A percentile compares a stretch with the other conserved stretches of the same genome.
These are phyloP conservation scores for Asclepias syriaca DNA, from an alignment of 257 asterid species.

Conservation along the genomic window DNA sequence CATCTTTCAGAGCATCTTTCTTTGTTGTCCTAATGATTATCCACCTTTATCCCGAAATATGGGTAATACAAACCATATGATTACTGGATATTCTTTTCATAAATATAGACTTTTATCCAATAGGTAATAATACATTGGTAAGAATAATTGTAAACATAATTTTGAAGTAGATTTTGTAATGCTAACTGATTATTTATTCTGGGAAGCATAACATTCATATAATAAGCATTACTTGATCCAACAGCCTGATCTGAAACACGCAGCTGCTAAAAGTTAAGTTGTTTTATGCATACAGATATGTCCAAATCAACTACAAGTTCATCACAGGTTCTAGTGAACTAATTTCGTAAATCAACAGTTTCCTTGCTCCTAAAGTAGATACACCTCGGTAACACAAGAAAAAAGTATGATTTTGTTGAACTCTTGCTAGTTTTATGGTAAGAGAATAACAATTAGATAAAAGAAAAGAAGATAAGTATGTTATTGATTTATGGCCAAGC, in stretches of 20 bases:
- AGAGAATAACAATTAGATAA: not conserved
- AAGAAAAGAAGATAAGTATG: not conserved
- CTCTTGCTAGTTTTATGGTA: not conserved
- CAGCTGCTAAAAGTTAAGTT: not conserved
- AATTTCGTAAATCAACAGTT: not conserved
- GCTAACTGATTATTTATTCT: not conserved
- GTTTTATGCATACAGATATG: not conserved
- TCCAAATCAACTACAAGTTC: not conserved
- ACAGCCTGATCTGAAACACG: not conserved
- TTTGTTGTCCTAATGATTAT: not conserved
- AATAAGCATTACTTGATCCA: not conserved
- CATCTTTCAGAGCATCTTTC: not conserved
- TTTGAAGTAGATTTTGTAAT: not conserved
- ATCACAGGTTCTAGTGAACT: not conserved
- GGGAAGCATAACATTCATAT: not conserved
- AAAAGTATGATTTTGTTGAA: not conserved
- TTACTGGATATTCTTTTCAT: not conserved
- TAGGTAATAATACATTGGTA: not conserved
- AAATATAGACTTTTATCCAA: not conserved
- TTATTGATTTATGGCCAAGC: not conserved
- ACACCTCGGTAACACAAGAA: not conserved
- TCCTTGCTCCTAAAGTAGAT: not conserved
- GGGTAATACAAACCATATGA: too few relatives aligned
- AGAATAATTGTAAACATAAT: not conserved
- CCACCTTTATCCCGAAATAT: not conserved